A percentile compares a stretch with the other conserved stretches of the same genome.
Evolutionary conservation across 176 grass and related monocot genomes (phyloP).

Genomic region (Luzula sylvatica): DNA sequence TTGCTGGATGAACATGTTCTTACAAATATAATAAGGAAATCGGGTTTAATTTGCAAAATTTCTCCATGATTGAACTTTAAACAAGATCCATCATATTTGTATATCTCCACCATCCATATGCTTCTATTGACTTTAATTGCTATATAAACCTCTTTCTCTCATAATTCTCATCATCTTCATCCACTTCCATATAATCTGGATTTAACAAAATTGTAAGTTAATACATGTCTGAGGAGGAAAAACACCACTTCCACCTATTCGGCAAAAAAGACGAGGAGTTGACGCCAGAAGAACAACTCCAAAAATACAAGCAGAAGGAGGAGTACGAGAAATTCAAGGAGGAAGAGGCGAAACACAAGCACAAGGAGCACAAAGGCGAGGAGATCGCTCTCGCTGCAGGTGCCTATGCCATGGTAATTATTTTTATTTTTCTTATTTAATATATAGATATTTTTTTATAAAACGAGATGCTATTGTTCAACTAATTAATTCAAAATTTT

Average conservation of each 20-base stretch:
- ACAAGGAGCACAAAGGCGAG: slow-evolving; percentile 84
- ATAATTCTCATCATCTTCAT: no score
- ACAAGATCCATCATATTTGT: no score
- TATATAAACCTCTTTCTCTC: no score
- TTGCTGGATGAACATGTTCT: no score
- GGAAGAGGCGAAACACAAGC: slow-evolving; percentile 80
- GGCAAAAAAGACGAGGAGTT: slow-evolving; percentile 50
- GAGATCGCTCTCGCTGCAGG: slow-evolving; percentile 39
- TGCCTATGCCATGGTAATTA: slow-evolving; percentile 63
- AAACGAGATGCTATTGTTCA: not conserved
- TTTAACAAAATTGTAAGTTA: not conserved
- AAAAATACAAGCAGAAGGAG: slow-evolving; percentile 24
- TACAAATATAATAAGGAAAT: no score
- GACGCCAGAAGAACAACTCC: not conserved
- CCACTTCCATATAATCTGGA: no score
- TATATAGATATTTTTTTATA: no score
- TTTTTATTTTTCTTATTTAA: no score
- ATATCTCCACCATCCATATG: no score
- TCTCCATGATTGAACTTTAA: no score
- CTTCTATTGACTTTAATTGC: no score
- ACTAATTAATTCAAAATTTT: not conserved
- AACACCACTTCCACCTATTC: slow-evolving; percentile 36
- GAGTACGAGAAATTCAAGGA: slow-evolving; percentile 41
- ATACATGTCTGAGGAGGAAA: slow-evolving; percentile 41
- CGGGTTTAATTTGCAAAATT: no score